Conservation (phyloP, 257 asterid species). For the Solanum virginianum region DNA sequence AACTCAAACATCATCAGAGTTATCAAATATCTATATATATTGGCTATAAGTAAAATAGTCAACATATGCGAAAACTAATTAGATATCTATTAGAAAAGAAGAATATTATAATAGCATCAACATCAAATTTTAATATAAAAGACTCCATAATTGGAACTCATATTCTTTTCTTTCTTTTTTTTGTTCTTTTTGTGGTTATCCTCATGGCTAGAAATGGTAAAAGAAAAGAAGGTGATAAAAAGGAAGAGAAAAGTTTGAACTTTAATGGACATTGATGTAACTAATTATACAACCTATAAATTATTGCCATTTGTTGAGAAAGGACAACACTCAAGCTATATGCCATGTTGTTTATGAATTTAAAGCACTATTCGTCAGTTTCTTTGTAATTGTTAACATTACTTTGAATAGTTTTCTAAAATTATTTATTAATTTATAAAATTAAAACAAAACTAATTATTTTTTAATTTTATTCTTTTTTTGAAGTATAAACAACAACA, state of each 20-base stretch:
- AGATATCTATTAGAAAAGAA: too few species aligned
- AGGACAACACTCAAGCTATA: not conserved
- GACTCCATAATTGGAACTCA: not conserved
- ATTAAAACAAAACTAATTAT: too few species aligned
- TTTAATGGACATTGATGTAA: not conserved
- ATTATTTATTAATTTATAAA: too few species aligned
- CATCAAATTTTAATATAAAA: not conserved
- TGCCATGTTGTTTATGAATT: not conserved
- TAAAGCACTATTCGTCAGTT: not conserved
- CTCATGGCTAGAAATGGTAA: not conserved
- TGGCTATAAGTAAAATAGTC: fast-evolving
- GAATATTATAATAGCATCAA: not conserved
- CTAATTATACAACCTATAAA: not conserved
- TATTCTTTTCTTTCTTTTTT: not conserved
- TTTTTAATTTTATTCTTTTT: too few species aligned
- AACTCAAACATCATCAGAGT: not conserved
- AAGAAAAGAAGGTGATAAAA: not conserved
- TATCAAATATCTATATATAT: fast-evolving
- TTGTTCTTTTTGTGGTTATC: not conserved
- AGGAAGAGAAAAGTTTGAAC: not conserved
- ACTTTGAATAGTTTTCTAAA: too few species aligned
- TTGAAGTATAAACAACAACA: too few species aligned
- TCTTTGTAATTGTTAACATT: too few species aligned
- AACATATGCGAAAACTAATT: not conserved
- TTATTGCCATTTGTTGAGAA: not conserved